Base-by-base conservation (phyloP, 441 rosid species). In the Francoa sonchifolia region DNA sequence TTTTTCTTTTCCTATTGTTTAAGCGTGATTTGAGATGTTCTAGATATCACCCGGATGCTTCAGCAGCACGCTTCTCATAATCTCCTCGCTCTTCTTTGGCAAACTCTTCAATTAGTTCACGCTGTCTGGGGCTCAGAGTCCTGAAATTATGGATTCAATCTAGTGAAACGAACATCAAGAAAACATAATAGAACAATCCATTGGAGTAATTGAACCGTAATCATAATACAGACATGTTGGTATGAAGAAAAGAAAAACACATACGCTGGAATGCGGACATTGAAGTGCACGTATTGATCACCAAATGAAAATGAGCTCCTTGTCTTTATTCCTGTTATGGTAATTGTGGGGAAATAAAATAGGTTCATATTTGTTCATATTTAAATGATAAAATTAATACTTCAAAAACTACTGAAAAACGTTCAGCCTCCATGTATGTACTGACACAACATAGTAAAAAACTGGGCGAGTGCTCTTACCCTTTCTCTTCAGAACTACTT, bases 401-500 rank as follows among this genome's bases (percentile, higher is more conserved):
- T 19, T 42, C 29, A 0, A 14, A 42, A 35, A 4, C 17, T 46
- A 33, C 47, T 33, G 11, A 23, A 39, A 31, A 7, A 12, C n/a
- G n/a, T n/a, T n/a, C n/a, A n/a, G n/a, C n/a, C n/a, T n/a, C n/a
- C n/a, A n/a, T n/a, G n/a, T n/a, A n/a, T n/a, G n/a, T n/a, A n/a
- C n/a, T n/a, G n/a, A n/a, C n/a, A n/a, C n/a, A n/a, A n/a, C n/a
- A 29, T 3, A 30, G 34, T 19, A 33, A 19, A 19, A 3, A 16
- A 19, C 13, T 32, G 15, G 11, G 26, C 7, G 3, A 7, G 31
- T 28, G 10, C 38, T 17, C 70, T 50, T 43, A 93, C 99, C 99
- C 70, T 93, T 93, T 63, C 58, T 77, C 82, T 92, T 84, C 49
- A 92, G 66, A 42, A 88, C 99, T 34, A 92, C 99, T 68, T 93